A percentile compares a stretch with the other conserved stretches of the same genome.
Conservation (phyloP, 139 green algal genomes). For the Chlorella sp. region DNA sequence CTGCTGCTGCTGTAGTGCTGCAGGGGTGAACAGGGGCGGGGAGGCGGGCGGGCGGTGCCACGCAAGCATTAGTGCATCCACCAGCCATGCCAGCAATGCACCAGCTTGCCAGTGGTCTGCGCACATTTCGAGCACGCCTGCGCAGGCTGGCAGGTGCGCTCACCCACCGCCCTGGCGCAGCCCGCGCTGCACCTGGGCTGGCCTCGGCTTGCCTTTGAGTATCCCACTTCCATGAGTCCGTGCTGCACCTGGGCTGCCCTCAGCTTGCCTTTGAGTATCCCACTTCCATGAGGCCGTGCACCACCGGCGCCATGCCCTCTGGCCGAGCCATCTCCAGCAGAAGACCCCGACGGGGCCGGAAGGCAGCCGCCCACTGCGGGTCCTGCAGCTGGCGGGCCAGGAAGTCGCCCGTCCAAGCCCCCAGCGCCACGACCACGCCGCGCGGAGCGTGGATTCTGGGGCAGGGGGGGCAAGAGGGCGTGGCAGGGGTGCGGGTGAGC, state of each 20-base stretch:
- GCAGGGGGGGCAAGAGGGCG: neutral
- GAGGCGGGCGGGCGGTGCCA: too few species aligned
- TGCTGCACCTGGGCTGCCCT: too few species aligned
- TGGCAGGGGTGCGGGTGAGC: neutral
- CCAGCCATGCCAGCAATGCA: too few species aligned
- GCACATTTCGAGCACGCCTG: neutral
- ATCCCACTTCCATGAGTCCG: constrained; percentile 81
- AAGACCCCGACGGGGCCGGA: constrained; percentile 69
- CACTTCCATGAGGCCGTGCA: constrained; percentile 80
- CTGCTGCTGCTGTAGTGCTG: constrained; percentile 12
- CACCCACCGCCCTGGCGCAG: neutral
- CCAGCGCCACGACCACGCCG: constrained; percentile 69
- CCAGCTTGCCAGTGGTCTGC: too few species aligned
- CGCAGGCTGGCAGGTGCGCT: neutral
- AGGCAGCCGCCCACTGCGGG: constrained; percentile 48
- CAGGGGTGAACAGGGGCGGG: neutral
- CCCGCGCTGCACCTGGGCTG: too few species aligned
- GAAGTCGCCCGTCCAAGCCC: constrained; percentile 68
- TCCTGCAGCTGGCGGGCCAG: constrained; percentile 30
- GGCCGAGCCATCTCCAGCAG: constrained; percentile 69
- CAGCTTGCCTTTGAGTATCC: neutral
- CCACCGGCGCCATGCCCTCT: constrained; percentile 51
- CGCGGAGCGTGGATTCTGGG: neutral
- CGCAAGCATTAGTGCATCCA: too few species aligned
- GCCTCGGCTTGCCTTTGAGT: neutral